phyloP scores from a whole-genome alignment of 306 rosid species.

The Quercus robur region DNA sequence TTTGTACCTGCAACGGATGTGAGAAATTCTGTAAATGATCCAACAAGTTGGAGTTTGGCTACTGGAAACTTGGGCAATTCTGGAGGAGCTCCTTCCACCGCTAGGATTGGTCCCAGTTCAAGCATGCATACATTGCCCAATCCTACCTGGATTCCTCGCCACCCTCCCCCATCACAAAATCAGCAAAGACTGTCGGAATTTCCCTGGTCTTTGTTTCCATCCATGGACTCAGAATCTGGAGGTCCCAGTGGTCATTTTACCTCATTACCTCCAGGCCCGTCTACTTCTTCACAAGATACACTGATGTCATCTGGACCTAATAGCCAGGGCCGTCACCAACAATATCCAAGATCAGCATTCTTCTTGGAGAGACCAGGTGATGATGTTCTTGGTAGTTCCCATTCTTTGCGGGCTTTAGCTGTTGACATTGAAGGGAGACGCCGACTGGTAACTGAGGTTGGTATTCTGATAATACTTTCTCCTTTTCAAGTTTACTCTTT shows the following conservation, averaged over 20 bases:
- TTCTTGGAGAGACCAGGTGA: constrained; percentile 60
- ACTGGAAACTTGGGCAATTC: constrained; percentile 46
- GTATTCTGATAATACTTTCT: constrained; percentile 14
- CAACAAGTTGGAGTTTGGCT: constrained; percentile 47
- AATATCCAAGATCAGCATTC: constrained; percentile 52
- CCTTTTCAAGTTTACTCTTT: constrained; percentile 4
- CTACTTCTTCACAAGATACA: constrained; percentile 48
- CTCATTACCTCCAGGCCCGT: constrained; percentile 53
- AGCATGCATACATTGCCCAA: constrained; percentile 38
- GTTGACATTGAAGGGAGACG: constrained; percentile 83
- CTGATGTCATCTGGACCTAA: constrained; percentile 24
- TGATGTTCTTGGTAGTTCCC: constrained; percentile 49
- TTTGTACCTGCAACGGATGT: constrained; percentile 34
- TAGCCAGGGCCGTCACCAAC: constrained; percentile 46
- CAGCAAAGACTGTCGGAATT: constrained; percentile 60
- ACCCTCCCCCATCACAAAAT: constrained; percentile 43
- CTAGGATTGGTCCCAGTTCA: constrained; percentile 59
- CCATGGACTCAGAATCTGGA: constrained; percentile 48
- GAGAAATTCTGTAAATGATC: constrained; percentile 46
- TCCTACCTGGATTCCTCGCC: constrained; percentile 55
- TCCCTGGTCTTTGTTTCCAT: constrained; percentile 77
- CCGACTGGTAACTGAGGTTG: constrained; percentile 77
- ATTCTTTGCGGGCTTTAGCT: constrained; percentile 56
- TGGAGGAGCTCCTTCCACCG: constrained; percentile 47
- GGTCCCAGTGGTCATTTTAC: constrained; percentile 45